Conservation (phyloP, 2,329 filamentous ascomycete species). For the Aaosphaeria pasadenensis region DNA sequence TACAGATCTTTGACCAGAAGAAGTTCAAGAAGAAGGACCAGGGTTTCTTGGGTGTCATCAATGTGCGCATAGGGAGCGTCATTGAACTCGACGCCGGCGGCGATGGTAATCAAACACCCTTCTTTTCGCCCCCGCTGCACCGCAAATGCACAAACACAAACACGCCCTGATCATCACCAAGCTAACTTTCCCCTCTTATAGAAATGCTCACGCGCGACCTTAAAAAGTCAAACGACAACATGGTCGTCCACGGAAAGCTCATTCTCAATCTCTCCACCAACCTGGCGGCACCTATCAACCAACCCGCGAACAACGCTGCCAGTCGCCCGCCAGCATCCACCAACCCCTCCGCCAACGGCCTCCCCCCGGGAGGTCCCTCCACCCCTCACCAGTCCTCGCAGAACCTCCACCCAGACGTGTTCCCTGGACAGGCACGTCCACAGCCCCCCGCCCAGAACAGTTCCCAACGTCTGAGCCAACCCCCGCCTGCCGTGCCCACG, state of each 20-base stretch:
- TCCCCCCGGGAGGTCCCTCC: conserved; percentile 34
- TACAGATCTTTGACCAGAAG: conserved; percentile 99
- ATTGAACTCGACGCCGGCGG: conserved; percentile 86
- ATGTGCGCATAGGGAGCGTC: conserved; percentile 90
- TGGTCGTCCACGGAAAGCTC: conserved; percentile 95
- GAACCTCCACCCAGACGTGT: conserved; percentile 37
- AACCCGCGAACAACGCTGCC: conserved; percentile 37
- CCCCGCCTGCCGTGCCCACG: conserved; percentile 33
- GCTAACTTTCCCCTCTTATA: conserved; percentile 21
- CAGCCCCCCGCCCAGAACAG: conserved; percentile 17
- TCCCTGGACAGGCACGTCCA: conserved; percentile 29
- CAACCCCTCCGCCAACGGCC: conserved; percentile 38
- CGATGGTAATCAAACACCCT: conserved; percentile 64
- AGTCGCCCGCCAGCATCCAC: conserved; percentile 38
- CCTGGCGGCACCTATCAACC: conserved; percentile 66
- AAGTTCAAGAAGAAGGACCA: conserved; percentile 99
- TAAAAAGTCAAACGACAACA: conserved; percentile 96
- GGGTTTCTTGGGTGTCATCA: conserved; percentile 96
- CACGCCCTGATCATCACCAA: not conserved
- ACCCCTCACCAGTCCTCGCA: conserved; percentile 39
- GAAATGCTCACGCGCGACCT: conserved; percentile 98
- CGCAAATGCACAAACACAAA: not conserved
- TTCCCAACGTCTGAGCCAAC: conserved; percentile 25
- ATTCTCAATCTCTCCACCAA: conserved; percentile 97
- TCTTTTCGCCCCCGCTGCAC: conserved; percentile 17